Conservation (phyloP, 805 yeast species). For the Sporopachydermia quercuum region DNA sequence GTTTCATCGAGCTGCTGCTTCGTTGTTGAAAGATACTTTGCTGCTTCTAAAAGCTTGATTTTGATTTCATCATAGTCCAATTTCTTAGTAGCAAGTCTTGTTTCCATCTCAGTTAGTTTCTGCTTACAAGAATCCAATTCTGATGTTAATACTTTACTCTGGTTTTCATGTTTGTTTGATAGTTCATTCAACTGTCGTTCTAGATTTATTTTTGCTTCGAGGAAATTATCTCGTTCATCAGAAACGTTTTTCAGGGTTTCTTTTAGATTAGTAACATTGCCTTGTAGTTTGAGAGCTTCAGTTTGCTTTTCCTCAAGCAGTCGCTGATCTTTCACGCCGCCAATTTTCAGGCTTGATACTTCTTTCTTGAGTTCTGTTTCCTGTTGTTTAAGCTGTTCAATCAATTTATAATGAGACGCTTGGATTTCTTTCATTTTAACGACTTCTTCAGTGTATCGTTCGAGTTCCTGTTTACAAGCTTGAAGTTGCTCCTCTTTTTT, state of each 20-base stretch:
- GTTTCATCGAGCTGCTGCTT: slow-evolving; percentile 9
- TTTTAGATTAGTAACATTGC: slow-evolving; percentile 25
- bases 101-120: slow-evolving; percentile 7
- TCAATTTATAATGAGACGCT: slow-evolving; percentile 32
- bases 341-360: slow-evolving; percentile 9
- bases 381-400: slow-evolving; percentile 42
- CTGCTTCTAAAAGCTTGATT: slow-evolving; percentile 13
- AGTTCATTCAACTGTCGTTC: slow-evolving; percentile 30
- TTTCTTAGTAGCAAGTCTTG: slow-evolving; percentile 4
- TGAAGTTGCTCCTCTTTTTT: slow-evolving; percentile 32
- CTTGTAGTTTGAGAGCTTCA: slow-evolving; percentile 15
- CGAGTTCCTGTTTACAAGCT: slow-evolving; percentile 35
- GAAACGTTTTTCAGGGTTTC: slow-evolving; percentile 42
- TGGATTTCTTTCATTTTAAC: slow-evolving; percentile 37
- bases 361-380: slow-evolving; percentile 16
- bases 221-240: slow-evolving; percentile 45
- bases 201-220: slow-evolving; percentile 31
- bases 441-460: slow-evolving; percentile 33
- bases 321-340: slow-evolving; percentile 22
- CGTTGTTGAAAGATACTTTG: slow-evolving; percentile 10
- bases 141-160: background rate
- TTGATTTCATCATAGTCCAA: slow-evolving; percentile 15
- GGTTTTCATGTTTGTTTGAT: slow-evolving; percentile 22
- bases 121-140: slow-evolving; percentile 16
- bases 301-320: slow-evolving; percentile 23